Conservation (phyloP, 345 rosid species). For the Durio zibethinus region DNA sequence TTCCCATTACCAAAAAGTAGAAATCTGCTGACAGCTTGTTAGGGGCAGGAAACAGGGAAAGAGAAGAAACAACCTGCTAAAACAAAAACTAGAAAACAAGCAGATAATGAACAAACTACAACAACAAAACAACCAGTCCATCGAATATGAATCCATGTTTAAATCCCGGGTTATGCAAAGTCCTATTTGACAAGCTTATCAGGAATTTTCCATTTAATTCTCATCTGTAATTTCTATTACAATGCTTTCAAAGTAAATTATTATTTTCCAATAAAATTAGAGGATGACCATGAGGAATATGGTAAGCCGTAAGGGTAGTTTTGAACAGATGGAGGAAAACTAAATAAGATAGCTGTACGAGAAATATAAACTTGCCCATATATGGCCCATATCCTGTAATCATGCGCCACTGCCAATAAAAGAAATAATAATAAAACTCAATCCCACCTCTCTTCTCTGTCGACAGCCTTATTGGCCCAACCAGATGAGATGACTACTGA, state of each 20-base stretch:
- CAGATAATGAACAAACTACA: background rate
- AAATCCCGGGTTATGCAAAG: background rate
- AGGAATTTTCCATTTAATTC: background rate
- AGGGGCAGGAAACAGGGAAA: background rate
- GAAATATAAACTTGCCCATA: background rate
- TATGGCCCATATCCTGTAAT: background rate
- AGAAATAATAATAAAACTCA: background rate
- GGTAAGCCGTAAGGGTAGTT: too few relatives aligned
- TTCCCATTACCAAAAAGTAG: background rate
- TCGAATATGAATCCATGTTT: background rate
- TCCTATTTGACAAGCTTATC: too few relatives aligned
- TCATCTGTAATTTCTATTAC: too few relatives aligned
- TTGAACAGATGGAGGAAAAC: too few relatives aligned
- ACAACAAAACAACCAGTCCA: background rate
- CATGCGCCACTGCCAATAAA: too few relatives aligned
- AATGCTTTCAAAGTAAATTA: background rate
- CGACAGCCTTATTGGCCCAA: background rate
- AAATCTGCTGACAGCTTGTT: background rate
- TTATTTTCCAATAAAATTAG: background rate
- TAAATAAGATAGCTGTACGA: too few relatives aligned
- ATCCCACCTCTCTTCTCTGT: background rate
- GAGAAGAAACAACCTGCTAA: background rate
- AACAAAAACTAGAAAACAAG: slow-evolving; percentile 4
- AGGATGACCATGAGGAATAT: background rate
- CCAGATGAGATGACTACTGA: background rate